Percentiles rank a stretch among this genome's conserved stretches.
Evolutionary conservation across 768 basidiomycete genomes (phyloP).

Genomic region (Tulasnella sp.): DNA sequence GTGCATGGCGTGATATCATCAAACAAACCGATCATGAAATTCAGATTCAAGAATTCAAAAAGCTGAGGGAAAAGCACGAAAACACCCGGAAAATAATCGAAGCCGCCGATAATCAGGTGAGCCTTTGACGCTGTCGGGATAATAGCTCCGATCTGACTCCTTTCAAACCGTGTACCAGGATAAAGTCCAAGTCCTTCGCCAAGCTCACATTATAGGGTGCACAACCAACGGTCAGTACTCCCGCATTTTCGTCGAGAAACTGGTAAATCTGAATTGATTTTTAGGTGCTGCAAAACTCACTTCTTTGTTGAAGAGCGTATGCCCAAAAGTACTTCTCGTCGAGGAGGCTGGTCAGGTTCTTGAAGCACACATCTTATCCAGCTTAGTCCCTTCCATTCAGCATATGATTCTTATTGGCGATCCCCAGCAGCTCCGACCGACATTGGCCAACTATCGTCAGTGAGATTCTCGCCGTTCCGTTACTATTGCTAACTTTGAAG

Average conservation of each 20-base stretch:
- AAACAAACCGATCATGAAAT: conserved; percentile 25
- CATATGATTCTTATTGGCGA: conserved; percentile 75
- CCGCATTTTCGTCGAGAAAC: background rate
- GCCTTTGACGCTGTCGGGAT: no score
- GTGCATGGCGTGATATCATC: conserved; percentile 37
- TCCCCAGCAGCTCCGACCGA: conserved; percentile 61
- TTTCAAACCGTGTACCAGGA: conserved; percentile 29
- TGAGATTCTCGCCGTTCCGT: no score
- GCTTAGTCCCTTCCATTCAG: conserved; percentile 46
- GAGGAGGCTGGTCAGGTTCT: conserved; percentile 77
- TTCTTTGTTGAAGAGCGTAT: conserved; percentile 44
- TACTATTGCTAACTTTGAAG: no score
- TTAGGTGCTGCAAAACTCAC: conserved; percentile 59
- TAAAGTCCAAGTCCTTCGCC: conserved; percentile 40
- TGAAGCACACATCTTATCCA: conserved; percentile 55
- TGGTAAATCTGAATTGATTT: background rate
- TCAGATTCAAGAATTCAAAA: conserved; percentile 33
- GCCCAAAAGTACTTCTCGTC: conserved; percentile 50
- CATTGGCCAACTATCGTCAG: conserved; percentile 47
- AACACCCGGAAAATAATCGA: conserved; percentile 29
- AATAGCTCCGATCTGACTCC: background rate
- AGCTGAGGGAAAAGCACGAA: conserved; percentile 31
- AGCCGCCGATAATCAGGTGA: conserved; percentile 43
- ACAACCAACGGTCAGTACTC: conserved; percentile 50
- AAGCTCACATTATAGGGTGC: conserved; percentile 55